Evolutionary conservation across 805 yeast species (phyloP).

Genomic region (Candida hispaniensis): DNA sequence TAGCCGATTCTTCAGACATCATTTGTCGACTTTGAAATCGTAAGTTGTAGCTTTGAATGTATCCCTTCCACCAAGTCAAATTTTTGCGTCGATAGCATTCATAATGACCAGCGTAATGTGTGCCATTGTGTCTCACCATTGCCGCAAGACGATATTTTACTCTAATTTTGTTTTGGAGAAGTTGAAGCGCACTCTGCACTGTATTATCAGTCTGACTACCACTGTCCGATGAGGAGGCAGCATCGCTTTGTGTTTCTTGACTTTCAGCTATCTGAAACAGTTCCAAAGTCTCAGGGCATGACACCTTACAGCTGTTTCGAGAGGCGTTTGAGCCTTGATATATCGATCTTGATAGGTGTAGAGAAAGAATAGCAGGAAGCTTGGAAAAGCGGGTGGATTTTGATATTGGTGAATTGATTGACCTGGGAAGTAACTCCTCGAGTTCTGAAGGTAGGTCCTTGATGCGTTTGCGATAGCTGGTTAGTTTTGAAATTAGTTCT

Average conservation of each 20-base stretch:
- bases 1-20: conserved; percentile 1
- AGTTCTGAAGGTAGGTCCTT: conserved; percentile 47
- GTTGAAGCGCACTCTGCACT: conserved; percentile 31
- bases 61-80: conserved; percentile 22
- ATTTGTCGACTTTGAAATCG: neutral
- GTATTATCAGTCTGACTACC: no score
- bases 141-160: conserved; percentile 54
- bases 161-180: no score
- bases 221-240: no score
- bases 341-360: conserved; percentile 82
- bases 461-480: conserved; percentile 28
- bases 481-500: conserved; percentile 30
- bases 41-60: conserved; percentile 8
- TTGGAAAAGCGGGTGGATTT: conserved; percentile 50
- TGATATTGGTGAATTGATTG: conserved; percentile 52
- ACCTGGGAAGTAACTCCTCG: conserved; percentile 30
- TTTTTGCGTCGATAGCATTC: conserved; percentile 71
- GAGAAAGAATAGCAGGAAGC: conserved; percentile 59
- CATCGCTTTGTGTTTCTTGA: no score
- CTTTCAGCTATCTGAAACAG: conserved; percentile 24
- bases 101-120: conserved; percentile 82
- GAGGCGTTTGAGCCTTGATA: conserved; percentile 55
- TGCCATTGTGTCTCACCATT: conserved; percentile 75
- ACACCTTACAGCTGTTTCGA: conserved; percentile 65
- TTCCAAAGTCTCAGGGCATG: conserved; percentile 46